phyloP scores from a whole-genome alignment of 495 filamentous ascomycete genomes.

The Chlorociboria aeruginascens region DNA sequence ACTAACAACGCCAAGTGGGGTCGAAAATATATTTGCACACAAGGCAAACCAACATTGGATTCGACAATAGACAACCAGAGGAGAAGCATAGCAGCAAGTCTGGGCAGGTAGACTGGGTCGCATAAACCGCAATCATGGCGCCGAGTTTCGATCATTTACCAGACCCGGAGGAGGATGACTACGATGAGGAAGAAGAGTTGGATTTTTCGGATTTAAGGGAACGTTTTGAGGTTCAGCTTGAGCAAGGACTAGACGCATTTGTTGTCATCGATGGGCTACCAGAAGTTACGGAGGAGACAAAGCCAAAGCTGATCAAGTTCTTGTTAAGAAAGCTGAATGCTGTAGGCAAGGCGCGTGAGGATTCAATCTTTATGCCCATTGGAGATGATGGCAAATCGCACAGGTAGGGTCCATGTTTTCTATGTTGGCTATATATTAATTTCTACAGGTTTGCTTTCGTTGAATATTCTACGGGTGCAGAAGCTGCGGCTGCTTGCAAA shows the following conservation, averaged over 20 bases:
- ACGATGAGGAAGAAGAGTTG: slow-evolving; percentile 83
- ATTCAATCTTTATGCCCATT: slow-evolving; percentile 85
- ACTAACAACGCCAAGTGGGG: background rate
- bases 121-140: slow-evolving; percentile 35
- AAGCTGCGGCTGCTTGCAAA: slow-evolving; percentile 80
- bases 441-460: slow-evolving; percentile 74
- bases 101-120: background rate
- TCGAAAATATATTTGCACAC: background rate
- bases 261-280: slow-evolving; percentile 92
- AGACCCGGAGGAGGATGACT: slow-evolving; percentile 76
- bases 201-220: slow-evolving; percentile 89
- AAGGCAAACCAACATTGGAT: background rate
- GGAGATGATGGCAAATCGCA: slow-evolving; percentile 69
- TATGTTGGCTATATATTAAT: background rate
- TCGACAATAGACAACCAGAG: background rate
- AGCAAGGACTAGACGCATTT: slow-evolving; percentile 91
- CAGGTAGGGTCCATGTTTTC: slow-evolving; percentile 44
- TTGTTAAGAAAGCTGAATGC: slow-evolving; percentile 79
- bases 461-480: slow-evolving; percentile 85
- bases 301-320: slow-evolving; percentile 87
- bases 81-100: background rate
- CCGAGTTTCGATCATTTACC: slow-evolving; percentile 48
- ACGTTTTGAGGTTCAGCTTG: slow-evolving; percentile 87
- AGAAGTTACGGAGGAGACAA: slow-evolving; percentile 68
- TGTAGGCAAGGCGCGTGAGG: slow-evolving; percentile 74